Evolutionary conservation across 495 filamentous ascomycete species (phyloP).

Genomic region (Aspergillus saccharolyticus): DNA sequence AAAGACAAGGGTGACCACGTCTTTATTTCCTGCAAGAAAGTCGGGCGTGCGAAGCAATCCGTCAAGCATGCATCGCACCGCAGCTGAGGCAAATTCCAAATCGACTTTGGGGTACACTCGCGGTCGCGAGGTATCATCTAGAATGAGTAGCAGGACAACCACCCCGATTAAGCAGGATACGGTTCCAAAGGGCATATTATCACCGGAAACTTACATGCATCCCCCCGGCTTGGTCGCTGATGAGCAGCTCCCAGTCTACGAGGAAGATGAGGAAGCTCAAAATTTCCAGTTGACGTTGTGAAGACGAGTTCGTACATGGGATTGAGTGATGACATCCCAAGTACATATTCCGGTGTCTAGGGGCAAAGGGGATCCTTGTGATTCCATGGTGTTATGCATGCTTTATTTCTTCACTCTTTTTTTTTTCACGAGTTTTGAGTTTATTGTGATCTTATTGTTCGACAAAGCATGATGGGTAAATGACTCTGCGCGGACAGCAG

Average conservation of each 20-base stretch:
- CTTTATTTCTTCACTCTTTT: not conserved
- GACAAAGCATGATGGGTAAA: not conserved
- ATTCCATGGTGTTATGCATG: not conserved
- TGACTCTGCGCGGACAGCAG: not conserved
- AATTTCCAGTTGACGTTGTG: conserved; percentile 43
- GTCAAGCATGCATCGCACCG: conserved; percentile 53
- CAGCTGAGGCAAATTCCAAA: conserved; percentile 61
- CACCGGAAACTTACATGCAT: conserved; percentile 41
- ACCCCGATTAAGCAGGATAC: conserved; percentile 14
- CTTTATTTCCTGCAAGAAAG: conserved; percentile 40
- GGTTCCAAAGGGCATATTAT: conserved; percentile 25
- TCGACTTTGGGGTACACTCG: conserved; percentile 78
- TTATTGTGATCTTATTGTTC: too few relatives aligned
- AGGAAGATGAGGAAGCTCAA: conserved; percentile 39
- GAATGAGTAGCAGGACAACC: conserved; percentile 29
- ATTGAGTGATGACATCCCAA: not conserved
- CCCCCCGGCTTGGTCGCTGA: conserved; percentile 32
- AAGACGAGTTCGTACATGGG: not conserved
- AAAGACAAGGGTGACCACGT: conserved; percentile 29
- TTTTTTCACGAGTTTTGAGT: not conserved
- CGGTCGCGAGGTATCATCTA: conserved; percentile 59
- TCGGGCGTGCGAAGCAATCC: conserved; percentile 37
- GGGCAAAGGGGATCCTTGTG: not conserved
- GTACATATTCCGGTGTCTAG: not conserved
- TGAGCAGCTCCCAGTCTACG: conserved; percentile 28